Evolutionary conservation across 345 rosid genomes (phyloP).

Genomic region (Dovyalis caffra): DNA sequence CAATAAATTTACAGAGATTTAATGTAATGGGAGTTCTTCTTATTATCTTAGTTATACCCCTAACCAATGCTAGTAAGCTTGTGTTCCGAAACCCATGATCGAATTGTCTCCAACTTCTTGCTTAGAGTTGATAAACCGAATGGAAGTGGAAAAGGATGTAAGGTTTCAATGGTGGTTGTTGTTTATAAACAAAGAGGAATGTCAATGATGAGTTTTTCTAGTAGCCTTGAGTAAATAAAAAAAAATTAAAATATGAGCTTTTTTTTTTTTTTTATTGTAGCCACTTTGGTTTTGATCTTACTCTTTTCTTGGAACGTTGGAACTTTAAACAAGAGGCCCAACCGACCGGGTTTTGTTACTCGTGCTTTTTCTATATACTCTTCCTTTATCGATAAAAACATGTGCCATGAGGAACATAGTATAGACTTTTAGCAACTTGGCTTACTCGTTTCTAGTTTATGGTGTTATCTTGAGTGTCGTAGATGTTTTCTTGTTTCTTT

Average conservation of each 20-base stretch:
- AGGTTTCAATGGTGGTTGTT: background rate
- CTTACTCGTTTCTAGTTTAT: background rate
- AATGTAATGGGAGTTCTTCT: too few species aligned
- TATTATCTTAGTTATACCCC: too few species aligned
- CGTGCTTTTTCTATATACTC: background rate
- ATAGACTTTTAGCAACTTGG: too few species aligned
- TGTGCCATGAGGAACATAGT: too few species aligned
- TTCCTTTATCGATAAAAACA: too few species aligned
- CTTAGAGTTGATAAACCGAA: background rate
- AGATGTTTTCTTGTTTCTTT: too few species aligned
- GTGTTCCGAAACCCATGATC: slow-evolving; percentile 65
- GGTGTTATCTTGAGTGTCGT: background rate
- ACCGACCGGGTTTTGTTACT: slow-evolving; percentile 17
- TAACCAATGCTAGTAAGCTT: slow-evolving; percentile 63
- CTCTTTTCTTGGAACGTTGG: slow-evolving; percentile 32
- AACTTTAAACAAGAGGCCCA: slow-evolving; percentile 38
- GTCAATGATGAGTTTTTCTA: background rate
- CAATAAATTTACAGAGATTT: too few species aligned
- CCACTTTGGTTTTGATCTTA: slow-evolving; percentile 35
- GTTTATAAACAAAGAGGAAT: slow-evolving; percentile 23
- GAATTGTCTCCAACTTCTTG: slow-evolving; percentile 51
- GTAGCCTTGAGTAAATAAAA: too few species aligned
- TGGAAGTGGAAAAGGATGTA: too few species aligned
- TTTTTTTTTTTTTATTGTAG: slow-evolving; percentile 1
- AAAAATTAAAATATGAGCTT: slow-evolving; percentile 18